Conservation (phyloP, 306 rosid genomes). For the Vigna hirtella region DNA sequence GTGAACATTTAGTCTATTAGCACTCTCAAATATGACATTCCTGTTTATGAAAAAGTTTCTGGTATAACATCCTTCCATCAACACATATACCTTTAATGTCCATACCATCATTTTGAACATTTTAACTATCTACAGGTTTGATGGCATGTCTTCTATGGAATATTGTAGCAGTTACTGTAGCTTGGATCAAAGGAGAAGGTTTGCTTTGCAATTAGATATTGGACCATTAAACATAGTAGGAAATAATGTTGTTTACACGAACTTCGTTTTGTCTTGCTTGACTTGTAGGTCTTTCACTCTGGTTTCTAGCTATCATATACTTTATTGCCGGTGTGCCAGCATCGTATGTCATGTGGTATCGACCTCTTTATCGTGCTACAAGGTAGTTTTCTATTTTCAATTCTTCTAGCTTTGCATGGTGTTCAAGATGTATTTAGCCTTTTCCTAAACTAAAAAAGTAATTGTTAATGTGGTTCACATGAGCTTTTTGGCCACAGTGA, state of each 20-base stretch:
- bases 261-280: conserved; percentile 16
- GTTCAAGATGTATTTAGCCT: conserved; percentile 22
- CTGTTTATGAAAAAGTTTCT: conserved; percentile 8
- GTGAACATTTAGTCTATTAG: neutral
- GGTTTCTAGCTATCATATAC: conserved; percentile 81
- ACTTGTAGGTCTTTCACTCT: conserved; percentile 63
- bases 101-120: conserved; percentile 20
- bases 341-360: conserved; percentile 82
- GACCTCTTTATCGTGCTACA: conserved; percentile 94
- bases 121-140: conserved; percentile 66
- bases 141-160: conserved; percentile 70
- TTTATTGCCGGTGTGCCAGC: conserved; percentile 73
- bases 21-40: neutral
- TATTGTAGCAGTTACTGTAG: conserved; percentile 67
- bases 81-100: neutral
- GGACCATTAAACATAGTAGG: neutral
- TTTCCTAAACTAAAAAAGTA: conserved; percentile 7
- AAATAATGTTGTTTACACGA: conserved; percentile 30
- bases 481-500: neutral
- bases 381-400: conserved; percentile 62
- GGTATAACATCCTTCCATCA: conserved; percentile 22
- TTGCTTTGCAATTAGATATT: conserved; percentile 30
- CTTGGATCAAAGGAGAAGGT: conserved; percentile 87
- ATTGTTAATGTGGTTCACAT: neutral
- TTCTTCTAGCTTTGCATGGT: conserved; percentile 16